Conservation (phyloP, 148 eudicot genomes). For the Selenicereus undatus region DNA sequence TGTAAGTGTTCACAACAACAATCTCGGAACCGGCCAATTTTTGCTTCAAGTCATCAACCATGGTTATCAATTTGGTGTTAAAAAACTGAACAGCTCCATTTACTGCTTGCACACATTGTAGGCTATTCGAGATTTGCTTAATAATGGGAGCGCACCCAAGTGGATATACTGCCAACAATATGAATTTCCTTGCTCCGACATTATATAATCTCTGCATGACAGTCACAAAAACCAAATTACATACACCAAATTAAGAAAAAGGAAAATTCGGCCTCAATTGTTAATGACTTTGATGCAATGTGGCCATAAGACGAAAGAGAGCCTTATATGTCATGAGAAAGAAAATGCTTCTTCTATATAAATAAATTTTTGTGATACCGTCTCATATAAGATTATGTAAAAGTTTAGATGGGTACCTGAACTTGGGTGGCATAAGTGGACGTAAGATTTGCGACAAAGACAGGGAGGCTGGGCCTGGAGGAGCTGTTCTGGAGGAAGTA, state of each 20-base stretch:
- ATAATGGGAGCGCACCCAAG: slow-evolving; percentile 33
- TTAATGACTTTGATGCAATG: too few relatives aligned
- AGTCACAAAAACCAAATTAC: too few relatives aligned
- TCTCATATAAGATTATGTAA: background rate
- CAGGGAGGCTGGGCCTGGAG: slow-evolving; percentile 20
- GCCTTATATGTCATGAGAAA: too few relatives aligned
- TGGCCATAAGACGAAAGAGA: too few relatives aligned
- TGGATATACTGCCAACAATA: slow-evolving; percentile 25
- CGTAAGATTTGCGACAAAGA: slow-evolving; percentile 25
- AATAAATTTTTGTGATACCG: background rate
- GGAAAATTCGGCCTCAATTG: too few relatives aligned
- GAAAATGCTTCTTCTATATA: too few relatives aligned
- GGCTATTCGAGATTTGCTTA: slow-evolving; percentile 6
- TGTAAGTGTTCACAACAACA: slow-evolving; percentile 28
- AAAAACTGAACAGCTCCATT: slow-evolving; percentile 18
- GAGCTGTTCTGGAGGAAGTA: slow-evolving; percentile 23
- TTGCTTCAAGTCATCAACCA: slow-evolving; percentile 23
- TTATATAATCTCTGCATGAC: slow-evolving; percentile 26
- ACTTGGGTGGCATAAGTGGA: slow-evolving; percentile 17
- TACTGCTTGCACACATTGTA: slow-evolving; percentile 12
- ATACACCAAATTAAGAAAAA: too few relatives aligned
- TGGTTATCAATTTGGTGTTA: slow-evolving; percentile 16
- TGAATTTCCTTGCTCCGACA: slow-evolving; percentile 34
- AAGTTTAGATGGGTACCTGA: slow-evolving; percentile 12
- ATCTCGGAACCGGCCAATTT: slow-evolving; percentile 24